Percentiles rank a stretch among this genome's conserved stretches.
Conservation (phyloP, 139 green algal genomes). For the Diplosphaera chodatii region DNA sequence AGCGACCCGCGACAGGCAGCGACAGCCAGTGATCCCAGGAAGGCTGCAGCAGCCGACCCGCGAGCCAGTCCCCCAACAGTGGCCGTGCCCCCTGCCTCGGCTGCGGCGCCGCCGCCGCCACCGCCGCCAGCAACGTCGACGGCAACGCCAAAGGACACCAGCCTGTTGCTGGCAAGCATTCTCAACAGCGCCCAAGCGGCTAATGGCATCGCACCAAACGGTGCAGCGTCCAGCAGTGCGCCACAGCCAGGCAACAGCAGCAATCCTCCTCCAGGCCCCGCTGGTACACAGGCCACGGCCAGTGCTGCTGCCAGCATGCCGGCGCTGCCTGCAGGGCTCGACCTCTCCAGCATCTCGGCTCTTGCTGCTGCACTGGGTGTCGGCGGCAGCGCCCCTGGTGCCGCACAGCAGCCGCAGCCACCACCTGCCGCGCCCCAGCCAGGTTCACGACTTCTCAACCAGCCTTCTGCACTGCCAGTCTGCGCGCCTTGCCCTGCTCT, state of each 20-base stretch:
- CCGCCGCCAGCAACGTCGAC: too few species aligned
- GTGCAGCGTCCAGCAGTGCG: not conserved
- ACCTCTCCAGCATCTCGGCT: not conserved
- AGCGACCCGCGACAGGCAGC: not conserved
- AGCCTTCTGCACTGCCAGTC: not conserved
- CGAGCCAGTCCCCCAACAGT: too few species aligned
- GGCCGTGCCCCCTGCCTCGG: too few species aligned
- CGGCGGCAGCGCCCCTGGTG: too few species aligned
- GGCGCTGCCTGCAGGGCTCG: not conserved
- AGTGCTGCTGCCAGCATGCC: too few species aligned
- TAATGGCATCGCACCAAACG: not conserved
- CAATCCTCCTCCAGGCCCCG: too few species aligned
- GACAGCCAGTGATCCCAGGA: too few species aligned
- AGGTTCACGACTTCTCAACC: not conserved
- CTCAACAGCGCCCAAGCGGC: not conserved
- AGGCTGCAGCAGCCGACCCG: not conserved
- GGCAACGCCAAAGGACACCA: too few species aligned
- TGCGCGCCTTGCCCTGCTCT: not conserved
- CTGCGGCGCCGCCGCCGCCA: too few species aligned
- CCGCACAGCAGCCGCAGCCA: not conserved
- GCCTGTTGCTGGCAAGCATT: not conserved
- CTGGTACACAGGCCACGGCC: too few species aligned
- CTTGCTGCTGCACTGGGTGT: not conserved
- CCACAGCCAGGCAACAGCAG: too few species aligned
- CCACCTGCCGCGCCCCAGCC: too few species aligned